Base-by-base conservation (phyloP, 192 early-diverging fungal species). In the Rhizoclosmatium globosum region DNA sequence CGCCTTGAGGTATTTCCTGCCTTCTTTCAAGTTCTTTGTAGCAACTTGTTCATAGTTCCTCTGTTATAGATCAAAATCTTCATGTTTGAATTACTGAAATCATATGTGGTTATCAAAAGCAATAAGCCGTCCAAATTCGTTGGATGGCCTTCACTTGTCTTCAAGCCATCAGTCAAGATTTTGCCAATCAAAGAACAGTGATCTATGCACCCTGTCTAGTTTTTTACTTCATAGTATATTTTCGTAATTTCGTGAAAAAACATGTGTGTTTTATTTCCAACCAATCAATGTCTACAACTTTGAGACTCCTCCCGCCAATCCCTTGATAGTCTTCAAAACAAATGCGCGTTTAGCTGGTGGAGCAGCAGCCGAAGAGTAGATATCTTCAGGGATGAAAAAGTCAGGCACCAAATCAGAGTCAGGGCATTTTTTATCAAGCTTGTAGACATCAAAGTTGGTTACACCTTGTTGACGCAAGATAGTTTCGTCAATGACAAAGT, bases 401-500 rank as follows among this genome's bases (percentile, higher is more conserved):
- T 81, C 94, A 2, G 85, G 86, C 9, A 76, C 79, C 67, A 94
- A 84, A 47, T 94, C 87, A 15, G 83, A 84, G 9, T 83, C 83
- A 13, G 76, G 73, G 7, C 85, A 81, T 3, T 89, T 90, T 3
- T 91, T 88, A 11, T 85, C 87, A 47, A 85, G 83, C 71, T 87
- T 84, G 86, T 94, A 96, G 74, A 88, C 77, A 47, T 86, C 88
- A 86, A 96, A 90, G 80, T 94, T 84, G 0, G 85, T 91, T 68
- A 93, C 87, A 59, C 94, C 94, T 44, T 85, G 78, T 70, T 87
- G 84, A 79, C 94, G 85, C 80, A 96, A 85, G 44, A 96, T 83
- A 67, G 91, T 70, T 85, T 94, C 94, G 78, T 96, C 95, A n/a
- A 96, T 88, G 64, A 87, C 86, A 79, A 95, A 93, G 64, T 95